These are phyloP conservation scores for Triangularia setosa DNA, from an alignment of 2,329 filamentous ascomycete species.

Conservation along the genomic window DNA sequence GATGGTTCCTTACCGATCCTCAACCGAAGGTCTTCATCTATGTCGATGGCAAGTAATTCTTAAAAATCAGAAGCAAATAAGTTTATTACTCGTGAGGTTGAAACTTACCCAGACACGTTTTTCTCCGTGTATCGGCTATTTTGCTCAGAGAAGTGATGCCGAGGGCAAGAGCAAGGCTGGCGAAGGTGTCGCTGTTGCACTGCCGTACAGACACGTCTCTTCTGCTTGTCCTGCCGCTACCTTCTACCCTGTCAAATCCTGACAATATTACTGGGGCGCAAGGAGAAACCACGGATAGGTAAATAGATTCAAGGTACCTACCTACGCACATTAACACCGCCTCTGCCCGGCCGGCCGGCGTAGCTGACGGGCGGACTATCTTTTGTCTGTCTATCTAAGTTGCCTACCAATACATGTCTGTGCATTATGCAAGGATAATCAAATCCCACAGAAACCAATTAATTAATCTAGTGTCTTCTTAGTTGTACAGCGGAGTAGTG, in stretches of 20 bases:
- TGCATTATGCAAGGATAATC: not conserved
- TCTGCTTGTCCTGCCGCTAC: too few species aligned
- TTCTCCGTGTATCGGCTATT: not conserved
- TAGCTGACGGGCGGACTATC: not conserved
- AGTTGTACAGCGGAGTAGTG: not conserved
- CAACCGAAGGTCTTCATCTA: not conserved
- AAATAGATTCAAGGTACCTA: not conserved
- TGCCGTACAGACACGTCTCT: not conserved
- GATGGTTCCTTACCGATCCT: not conserved
- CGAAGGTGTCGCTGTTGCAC: not conserved
- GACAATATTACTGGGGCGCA: not conserved
- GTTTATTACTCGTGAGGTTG: too few species aligned
- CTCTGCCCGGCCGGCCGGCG: too few species aligned
- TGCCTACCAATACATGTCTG: not conserved
- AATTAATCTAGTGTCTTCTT: not conserved
- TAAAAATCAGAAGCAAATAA: too few species aligned
- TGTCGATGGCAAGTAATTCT: too few species aligned
- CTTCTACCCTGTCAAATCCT: not conserved
- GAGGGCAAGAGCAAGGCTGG: not conserved
- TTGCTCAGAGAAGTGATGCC: not conserved
- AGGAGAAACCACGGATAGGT: not conserved
- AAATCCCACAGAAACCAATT: not conserved
- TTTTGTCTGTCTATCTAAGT: not conserved
- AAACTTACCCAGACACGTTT: not conserved
- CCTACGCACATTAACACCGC: not conserved